Evolutionary conservation across 306 rosid genomes (phyloP).

Genomic region (Mucuna pruriens): DNA sequence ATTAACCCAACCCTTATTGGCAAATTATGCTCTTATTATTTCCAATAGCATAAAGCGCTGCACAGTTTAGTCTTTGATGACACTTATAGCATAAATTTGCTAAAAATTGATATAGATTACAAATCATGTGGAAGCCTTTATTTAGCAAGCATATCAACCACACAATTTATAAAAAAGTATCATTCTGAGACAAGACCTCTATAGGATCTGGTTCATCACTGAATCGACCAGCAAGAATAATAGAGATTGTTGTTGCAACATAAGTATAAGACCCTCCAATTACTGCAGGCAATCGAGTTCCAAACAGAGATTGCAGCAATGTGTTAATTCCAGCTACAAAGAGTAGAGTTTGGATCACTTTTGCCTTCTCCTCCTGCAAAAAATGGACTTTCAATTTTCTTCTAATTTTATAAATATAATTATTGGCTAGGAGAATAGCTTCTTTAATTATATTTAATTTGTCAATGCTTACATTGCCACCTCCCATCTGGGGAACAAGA

Average conservation of each 20-base stretch:
- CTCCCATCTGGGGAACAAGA: constrained; percentile 99
- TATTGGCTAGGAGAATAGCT: constrained; percentile 19
- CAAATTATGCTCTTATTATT: background rate
- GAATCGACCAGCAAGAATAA: constrained; percentile 91
- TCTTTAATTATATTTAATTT: background rate
- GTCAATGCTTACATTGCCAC: constrained; percentile 85
- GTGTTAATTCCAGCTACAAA: constrained; percentile 99
- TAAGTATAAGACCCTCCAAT: constrained; percentile 96
- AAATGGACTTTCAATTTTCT: background rate
- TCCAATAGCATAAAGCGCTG: constrained; percentile 10
- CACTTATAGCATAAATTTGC: background rate
- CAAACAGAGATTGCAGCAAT: constrained; percentile 78
- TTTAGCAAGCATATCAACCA: constrained; percentile 30
- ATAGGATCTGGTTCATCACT: constrained; percentile 63
- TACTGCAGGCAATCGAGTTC: constrained; percentile 92
- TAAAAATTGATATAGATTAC: background rate
- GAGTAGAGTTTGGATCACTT: constrained; percentile 93
- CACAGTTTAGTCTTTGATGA: background rate
- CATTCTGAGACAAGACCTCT: constrained; percentile 63
- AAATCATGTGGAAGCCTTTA: background rate
- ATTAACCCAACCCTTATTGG: constrained; percentile 4
- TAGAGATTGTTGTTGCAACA: constrained; percentile 94
- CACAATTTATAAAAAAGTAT: constrained; percentile 28
- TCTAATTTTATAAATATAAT: background rate
- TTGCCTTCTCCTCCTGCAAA: constrained; percentile 89